phyloP scores from a whole-genome alignment of 169 alveolate species.

The Eimeria zaria region DNA sequence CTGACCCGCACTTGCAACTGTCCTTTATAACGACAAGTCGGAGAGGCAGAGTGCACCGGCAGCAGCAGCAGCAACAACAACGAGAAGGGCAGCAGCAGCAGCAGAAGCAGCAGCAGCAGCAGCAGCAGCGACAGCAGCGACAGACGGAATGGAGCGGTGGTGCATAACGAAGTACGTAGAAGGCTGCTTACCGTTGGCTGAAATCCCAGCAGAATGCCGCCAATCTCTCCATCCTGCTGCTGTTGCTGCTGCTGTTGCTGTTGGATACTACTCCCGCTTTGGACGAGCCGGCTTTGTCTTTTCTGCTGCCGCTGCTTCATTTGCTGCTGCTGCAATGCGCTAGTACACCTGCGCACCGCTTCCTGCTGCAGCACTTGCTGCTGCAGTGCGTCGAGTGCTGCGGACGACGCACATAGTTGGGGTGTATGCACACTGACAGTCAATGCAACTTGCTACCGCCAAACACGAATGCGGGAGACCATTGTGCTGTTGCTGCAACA shows the following conservation, averaged over 20 bases:
- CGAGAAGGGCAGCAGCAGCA: neutral
- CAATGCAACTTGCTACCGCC: neutral
- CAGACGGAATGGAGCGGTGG: neutral
- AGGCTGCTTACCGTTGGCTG: slow-evolving; percentile 1
- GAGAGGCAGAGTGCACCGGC: neutral
- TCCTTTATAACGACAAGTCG: neutral
- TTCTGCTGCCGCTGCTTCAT: slow-evolving; percentile 26
- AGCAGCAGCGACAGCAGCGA: slow-evolving; percentile 9
- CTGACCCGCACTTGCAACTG: neutral
- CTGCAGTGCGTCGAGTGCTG: slow-evolving; percentile 72
- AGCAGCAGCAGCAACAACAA: slow-evolving; percentile 10
- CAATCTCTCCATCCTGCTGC: slow-evolving; percentile 25
- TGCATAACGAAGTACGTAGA: neutral
- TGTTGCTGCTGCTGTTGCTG: slow-evolving; percentile 51
- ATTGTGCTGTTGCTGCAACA: slow-evolving; percentile 1
- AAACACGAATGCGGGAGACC: neutral
- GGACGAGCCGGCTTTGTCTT: slow-evolving; percentile 11
- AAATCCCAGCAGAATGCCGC: neutral
- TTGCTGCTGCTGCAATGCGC: slow-evolving; percentile 53
- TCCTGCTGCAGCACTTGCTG: slow-evolving; percentile 49
- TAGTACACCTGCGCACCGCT: slow-evolving; percentile 31
- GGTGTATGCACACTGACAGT: slow-evolving; percentile 22
- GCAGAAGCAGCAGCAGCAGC: neutral
- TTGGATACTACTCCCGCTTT: neutral
- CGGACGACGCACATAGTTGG: neutral